Percentiles rank a stretch among this genome's conserved stretches.
phyloP scores from a whole-genome alignment of 139 green algal species.

The Volvox africanus region DNA sequence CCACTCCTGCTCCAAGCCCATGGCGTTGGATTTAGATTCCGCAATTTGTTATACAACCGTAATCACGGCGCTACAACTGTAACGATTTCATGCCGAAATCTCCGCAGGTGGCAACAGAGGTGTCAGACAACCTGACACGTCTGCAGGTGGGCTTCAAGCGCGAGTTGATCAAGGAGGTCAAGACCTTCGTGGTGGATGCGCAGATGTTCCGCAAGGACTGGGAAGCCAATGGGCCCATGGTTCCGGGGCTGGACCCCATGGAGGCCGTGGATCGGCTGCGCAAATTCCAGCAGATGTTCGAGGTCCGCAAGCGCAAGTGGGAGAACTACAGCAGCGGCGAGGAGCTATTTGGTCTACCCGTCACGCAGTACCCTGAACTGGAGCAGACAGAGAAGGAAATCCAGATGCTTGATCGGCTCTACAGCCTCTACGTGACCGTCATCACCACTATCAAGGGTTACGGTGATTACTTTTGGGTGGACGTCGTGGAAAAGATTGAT shows the following conservation, averaged over 20 bases:
- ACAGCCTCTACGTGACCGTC: conserved; percentile 92
- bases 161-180: conserved; percentile 93
- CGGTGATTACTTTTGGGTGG: conserved; percentile 90
- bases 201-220: conserved; percentile 86
- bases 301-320: conserved; percentile 95
- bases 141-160: conserved; percentile 93
- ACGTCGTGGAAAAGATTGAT: conserved; percentile 92
- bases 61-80: too few relatives aligned
- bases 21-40: not conserved
- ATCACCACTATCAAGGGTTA: conserved; percentile 93
- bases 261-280: conserved; percentile 90
- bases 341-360: conserved; percentile 92
- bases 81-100: not conserved
- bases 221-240: conserved; percentile 90
- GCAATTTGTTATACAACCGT: not conserved
- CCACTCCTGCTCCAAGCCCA: not conserved
- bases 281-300: conserved; percentile 95
- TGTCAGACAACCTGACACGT: conserved; percentile 83
- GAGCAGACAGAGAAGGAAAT: conserved; percentile 92
- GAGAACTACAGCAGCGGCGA: conserved; percentile 89
- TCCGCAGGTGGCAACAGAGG: conserved; percentile 76
- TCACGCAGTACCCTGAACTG: conserved; percentile 92
- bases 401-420: conserved; percentile 84
- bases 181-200: conserved; percentile 86
- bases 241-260: conserved; percentile 89